Evolutionary conservation across 2,329 filamentous ascomycete genomes (phyloP), one percentile per base, ranked within the genome.

Genomic region (Cordyceps javanica): DNA sequence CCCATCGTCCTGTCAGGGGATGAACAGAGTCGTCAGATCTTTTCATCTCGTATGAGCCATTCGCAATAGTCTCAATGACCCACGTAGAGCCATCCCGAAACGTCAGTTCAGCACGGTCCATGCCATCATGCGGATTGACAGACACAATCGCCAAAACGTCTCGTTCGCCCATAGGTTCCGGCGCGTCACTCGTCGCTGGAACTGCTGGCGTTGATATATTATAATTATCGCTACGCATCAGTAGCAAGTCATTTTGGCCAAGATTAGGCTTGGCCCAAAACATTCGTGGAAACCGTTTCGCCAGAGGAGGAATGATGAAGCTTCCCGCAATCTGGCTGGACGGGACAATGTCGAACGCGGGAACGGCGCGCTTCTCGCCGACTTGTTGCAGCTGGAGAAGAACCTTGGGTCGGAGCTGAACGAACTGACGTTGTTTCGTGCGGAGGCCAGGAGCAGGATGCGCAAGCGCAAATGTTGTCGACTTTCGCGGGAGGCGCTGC

Each of bases 331-430:
- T 74, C 14, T 81, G 75, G n/a, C 81, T 82, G 2, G 86, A 83
- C 0, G 88, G 87, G 42, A 91, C 80, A n/a, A 90, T 82, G 63
- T 93, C 89, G 62, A 90, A 84, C 4, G 83, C 81, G 1, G 89
- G 89, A 53, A 78, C 78, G 0, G 87, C 86, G 25, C 88, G 81
- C 16, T 76, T 76, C 60, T 83, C 79, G 41, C 77, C 72, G n/a
- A 90, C 69, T 58, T 82, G 79, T 66, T 91, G 89, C 16, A 92
- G 74, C 69, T 93, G 89, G 6, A 92, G 77, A 6, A 91, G 73
- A 19, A 91, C 73, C 54, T 83, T 83, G 11, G 88, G 87, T 16
- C 87, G 82, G 30, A 88, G 77, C 64, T 87, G 82, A 14, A 88
- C 77, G 36, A 90, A 75, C 61, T 87, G 79, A 25, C 88, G 78